These are phyloP conservation scores for Zygosaccharomyces gambellarensis DNA, from an alignment of 805 yeast genomes.

Conservation along the genomic window DNA sequence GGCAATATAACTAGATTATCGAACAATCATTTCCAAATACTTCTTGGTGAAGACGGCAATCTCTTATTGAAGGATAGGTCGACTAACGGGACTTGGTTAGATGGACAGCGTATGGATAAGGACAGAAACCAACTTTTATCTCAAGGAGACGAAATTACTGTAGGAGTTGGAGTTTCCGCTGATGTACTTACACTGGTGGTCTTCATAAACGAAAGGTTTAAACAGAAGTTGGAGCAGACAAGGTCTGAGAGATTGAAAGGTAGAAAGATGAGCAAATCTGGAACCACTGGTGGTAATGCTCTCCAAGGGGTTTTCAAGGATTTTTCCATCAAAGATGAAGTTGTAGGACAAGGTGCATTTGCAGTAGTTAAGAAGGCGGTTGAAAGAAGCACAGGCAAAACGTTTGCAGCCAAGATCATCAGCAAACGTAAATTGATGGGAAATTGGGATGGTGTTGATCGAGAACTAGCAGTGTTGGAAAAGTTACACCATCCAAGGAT, in stretches of 20 bases:
- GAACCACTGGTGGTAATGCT: constrained; percentile 4
- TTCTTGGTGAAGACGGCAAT: constrained; percentile 56
- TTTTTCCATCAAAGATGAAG: constrained; percentile 75
- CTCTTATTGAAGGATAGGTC: constrained; percentile 57
- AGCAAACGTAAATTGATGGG: constrained; percentile 75
- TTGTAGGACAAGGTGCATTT: constrained; percentile 97
- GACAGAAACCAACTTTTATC: constrained; percentile 74
- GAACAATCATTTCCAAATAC: constrained; percentile 66
- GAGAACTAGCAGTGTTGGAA: constrained; percentile 79
- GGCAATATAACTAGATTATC: constrained; percentile 64
- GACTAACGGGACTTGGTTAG: constrained; percentile 90
- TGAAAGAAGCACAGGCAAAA: constrained; percentile 76
- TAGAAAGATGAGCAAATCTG: constrained; percentile 6
- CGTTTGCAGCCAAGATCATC: constrained; percentile 88
- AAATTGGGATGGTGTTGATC: constrained; percentile 72
- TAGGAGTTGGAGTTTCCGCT: constrained; percentile 76
- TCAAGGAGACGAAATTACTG: constrained; percentile 90
- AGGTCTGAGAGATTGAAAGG: constrained; percentile 10
- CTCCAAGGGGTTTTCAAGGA: constrained; percentile 54
- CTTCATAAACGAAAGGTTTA: constrained; percentile 38
- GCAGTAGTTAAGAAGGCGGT: constrained; percentile 92
- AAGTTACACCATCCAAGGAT: constrained; percentile 79
- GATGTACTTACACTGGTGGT: constrained; percentile 55
- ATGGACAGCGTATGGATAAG: constrained; percentile 65
- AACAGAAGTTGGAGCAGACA: constrained; percentile 24